Percentiles rank a stretch among this genome's conserved stretches.
phyloP scores from a whole-genome alignment of 2,329 filamentous ascomycete genomes.

The Ploettnerulaceae sp. region DNA sequence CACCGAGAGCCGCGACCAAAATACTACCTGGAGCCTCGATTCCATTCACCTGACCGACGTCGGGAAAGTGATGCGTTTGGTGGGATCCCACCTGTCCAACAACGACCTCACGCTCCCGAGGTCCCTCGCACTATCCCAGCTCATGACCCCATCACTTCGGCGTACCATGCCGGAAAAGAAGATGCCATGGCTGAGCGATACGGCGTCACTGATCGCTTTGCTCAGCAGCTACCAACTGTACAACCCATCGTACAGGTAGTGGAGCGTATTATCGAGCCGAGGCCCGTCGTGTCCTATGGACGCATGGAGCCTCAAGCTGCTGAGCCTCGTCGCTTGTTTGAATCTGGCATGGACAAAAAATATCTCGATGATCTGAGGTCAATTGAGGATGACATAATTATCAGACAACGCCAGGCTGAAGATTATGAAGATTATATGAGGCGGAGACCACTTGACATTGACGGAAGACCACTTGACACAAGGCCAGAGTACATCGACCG shows the following conservation, averaged over 20 bases:
- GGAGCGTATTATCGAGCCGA: conserved; percentile 12
- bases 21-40: conserved; percentile 16
- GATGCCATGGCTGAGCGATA: conserved; percentile 27
- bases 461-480: neutral
- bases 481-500: conserved; percentile 4
- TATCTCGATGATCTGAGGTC: conserved; percentile 16
- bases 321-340: conserved; percentile 12
- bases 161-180: conserved; percentile 26
- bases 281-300: conserved; percentile 15
- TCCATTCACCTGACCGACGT: conserved; percentile 19
- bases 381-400: conserved; percentile 8
- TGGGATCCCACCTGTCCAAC: conserved; percentile 3
- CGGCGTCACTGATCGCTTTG: conserved; percentile 13
- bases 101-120: conserved; percentile 21
- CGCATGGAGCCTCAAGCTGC: conserved; percentile 10
- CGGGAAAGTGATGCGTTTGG: conserved; percentile 11
- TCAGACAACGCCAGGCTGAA: conserved; percentile 7
- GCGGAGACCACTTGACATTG: conserved; percentile 2
- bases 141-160: conserved; percentile 21
- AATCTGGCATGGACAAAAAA: conserved; percentile 15
- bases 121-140: conserved; percentile 16
- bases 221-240: conserved; percentile 11
- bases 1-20: conserved; percentile 9
- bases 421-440: conserved; percentile 26
- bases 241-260: conserved; percentile 11